Evolutionary conservation across 2,329 filamentous ascomycete genomes (phyloP), one percentile per base, ranked within the genome.

Genomic region (Juglanconis oblonga): DNA sequence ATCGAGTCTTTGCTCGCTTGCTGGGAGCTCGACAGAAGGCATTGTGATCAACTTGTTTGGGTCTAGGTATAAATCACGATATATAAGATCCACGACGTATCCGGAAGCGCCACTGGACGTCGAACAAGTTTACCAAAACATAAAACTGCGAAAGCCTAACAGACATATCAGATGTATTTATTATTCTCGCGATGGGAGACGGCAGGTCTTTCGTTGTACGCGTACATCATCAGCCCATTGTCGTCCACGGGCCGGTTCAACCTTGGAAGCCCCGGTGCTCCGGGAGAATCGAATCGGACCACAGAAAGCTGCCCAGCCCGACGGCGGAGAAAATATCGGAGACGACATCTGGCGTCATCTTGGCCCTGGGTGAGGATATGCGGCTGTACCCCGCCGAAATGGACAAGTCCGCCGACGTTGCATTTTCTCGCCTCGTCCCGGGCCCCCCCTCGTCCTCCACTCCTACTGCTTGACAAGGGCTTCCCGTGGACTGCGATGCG

Each of bases 11-110:
- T 64, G 36, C 52, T 64, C 57, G 24, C 53, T 52, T 9, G 55
- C 24, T 2, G 59, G 58, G 13, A 60, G 14, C 29, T 66, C 64
- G 32, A 65, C 67, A 32, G 75, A 75, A 60, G 74, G 75, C 75
- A 77, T 77, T 54, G 52, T 69, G 65, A 50, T 36, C 47, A 14
- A 17, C 10, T 29, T 4, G 11, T 8, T 35, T 36, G 10, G 31
- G 9, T 31, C 4, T 31, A 17, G 31, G 38, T 33, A 33, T 17
- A 17, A 17, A 17, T 17, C 17, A 17, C 17, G 17, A 17, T 17
- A 17, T 17, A 17, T 17, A 17, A 17, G 17, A 17, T 17, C 17
- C 17, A 17, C 1, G 17, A 17, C 17, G 17, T 17, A 17, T 17
- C 17, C 17, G 17, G 17, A 17, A 17, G 17, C 17, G 17, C 17